Evolutionary conservation across 2,329 filamentous ascomycete genomes (phyloP).

Genomic region (Aspergillus felis): DNA sequence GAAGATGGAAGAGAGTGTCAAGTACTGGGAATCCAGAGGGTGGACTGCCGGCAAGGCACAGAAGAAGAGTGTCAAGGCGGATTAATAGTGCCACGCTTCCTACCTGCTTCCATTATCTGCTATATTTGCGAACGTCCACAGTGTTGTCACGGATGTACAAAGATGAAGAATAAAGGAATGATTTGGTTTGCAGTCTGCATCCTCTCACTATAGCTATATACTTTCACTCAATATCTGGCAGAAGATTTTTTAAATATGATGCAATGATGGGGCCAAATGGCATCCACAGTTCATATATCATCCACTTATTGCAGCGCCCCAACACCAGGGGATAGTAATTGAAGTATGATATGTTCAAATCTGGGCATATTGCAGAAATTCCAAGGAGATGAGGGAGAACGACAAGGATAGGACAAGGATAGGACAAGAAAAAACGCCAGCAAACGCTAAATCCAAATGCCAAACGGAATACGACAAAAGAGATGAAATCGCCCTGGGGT

Average conservation of each 20-base stretch:
- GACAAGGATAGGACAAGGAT: not conserved
- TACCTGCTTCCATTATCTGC: not conserved
- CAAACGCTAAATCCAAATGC: slow-evolving; percentile 1
- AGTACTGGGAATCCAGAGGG: slow-evolving; percentile 40
- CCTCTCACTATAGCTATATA: not conserved
- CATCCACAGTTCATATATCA: not conserved
- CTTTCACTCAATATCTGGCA: not conserved
- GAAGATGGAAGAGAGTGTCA: slow-evolving; percentile 48
- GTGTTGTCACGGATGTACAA: not conserved
- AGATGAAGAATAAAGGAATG: not conserved
- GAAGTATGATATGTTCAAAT: not conserved
- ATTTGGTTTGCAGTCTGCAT: not conserved
- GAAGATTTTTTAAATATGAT: not conserved
- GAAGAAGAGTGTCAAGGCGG: slow-evolving; percentile 35
- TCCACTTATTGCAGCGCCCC: not conserved
- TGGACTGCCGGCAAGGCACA: slow-evolving; percentile 30
- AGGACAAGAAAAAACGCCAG: not conserved
- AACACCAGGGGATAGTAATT: not conserved
- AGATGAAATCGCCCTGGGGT: not conserved
- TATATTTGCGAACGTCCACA: not conserved
- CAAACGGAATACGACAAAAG: not conserved
- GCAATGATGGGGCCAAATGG: not conserved
- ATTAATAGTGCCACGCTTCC: slow-evolving; percentile 11
- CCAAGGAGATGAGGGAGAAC: not conserved
- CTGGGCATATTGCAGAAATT: not conserved